Base-by-base conservation (phyloP, 805 yeast species). In the Candida boleticola region DNA sequence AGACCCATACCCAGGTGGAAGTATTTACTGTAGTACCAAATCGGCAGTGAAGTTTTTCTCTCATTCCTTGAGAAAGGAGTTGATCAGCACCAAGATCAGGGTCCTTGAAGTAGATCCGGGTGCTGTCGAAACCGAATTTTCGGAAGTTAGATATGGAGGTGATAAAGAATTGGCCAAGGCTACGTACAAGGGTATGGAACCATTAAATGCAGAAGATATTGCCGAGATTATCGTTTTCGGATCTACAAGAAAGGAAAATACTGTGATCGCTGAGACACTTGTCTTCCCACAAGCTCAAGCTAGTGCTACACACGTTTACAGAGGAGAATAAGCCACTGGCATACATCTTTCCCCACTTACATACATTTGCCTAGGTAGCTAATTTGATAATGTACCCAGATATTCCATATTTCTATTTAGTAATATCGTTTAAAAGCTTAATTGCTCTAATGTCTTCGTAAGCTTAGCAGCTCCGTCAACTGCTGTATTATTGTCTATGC, bases 381-480 rank as follows among this genome's bases (percentile, higher is more conserved):
- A n/a, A n/a, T n/a, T n/a, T n/a, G n/a, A n/a, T n/a, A n/a, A n/a
- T n/a, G n/a, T n/a, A n/a, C n/a, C n/a, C n/a, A n/a, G n/a, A n/a
- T n/a, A n/a, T n/a, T n/a, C n/a, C n/a, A n/a, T n/a, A 17, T 31
- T 5, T 31, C 20, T 17, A 31, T 31, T 11, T 31, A 31, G 10
- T 31, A 9, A 31, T 11, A 7, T 20, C 27, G 3, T 11, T 45
- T 62, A 87, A 57, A 88, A 88, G 2, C 77, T 64, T 21, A 89
- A 64, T 36, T 71, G 69, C 57, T 86, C 95, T 43, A 87, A 63
- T 1, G 80, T 76, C 55, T 81, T 76, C 1, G 81, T 66, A 3
- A 78, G 51, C 44, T 73, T 74, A 1, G 89, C 89, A 2, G 87
- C 83, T 1, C 90, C 89, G 30, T 74, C 80, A 0, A 69, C 65